These are phyloP conservation scores for Tricholoma flavovirens DNA, from an alignment of 768 basidiomycete species.

Conservation along the genomic window DNA sequence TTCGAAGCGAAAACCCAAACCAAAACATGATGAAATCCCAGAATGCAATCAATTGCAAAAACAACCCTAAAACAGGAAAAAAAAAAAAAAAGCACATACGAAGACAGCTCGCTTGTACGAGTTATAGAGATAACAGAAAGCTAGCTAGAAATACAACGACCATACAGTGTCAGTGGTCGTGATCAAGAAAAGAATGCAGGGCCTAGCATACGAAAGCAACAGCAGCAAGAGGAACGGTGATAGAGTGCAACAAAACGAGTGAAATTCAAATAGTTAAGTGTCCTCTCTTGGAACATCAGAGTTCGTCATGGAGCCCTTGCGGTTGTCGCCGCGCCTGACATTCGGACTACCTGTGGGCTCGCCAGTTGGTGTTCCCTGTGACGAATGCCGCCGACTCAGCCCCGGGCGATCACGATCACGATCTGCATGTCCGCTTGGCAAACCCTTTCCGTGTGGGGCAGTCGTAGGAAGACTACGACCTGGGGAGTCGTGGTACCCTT, in stretches of 20 bases:
- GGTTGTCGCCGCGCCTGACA: conserved; percentile 23
- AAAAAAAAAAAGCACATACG: background rate
- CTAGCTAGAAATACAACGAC: conserved; percentile 1
- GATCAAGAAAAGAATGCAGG: background rate
- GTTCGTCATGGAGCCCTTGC: conserved; percentile 25
- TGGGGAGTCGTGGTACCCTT: conserved; percentile 26
- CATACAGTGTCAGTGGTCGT: background rate
- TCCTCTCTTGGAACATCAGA: conserved; percentile 25
- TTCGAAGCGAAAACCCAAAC: background rate
- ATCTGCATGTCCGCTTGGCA: conserved; percentile 6
- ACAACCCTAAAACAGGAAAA: background rate
- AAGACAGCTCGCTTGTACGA: background rate
- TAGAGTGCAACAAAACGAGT: background rate
- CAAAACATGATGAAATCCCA: background rate
- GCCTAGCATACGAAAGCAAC: background rate
- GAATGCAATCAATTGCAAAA: background rate
- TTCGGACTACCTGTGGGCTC: conserved; percentile 9
- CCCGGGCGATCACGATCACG: conserved; percentile 20
- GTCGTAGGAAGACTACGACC: conserved; percentile 15
- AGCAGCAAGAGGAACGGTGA: background rate
- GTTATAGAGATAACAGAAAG: background rate
- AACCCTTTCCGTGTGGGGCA: conserved; percentile 14
- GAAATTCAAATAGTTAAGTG: conserved; percentile 6
- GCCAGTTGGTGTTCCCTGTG: conserved; percentile 5
- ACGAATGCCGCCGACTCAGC: conserved; percentile 21